A percentile compares a stretch with the other conserved stretches of the same genome.
phyloP scores from a whole-genome alignment of 1,284 basidiomycete species.

The Rhodotorula sp. region DNA sequence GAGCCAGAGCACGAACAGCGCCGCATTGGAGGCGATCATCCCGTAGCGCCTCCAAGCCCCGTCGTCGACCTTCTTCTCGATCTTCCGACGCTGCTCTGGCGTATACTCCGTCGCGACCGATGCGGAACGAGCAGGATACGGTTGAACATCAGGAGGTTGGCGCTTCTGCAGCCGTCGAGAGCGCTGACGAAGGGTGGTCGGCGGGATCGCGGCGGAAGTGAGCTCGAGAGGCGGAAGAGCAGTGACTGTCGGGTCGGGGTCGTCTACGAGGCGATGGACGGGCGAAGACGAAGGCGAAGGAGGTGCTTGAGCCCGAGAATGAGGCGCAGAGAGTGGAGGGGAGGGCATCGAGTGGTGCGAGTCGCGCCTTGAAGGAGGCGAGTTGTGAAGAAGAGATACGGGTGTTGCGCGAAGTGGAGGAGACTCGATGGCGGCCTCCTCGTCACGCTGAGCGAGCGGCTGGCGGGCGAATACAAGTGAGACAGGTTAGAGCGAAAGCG shows the following conservation, averaged over 20 bases:
- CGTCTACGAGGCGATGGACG: neutral
- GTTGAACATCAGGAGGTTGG: neutral
- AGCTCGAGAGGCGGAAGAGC: neutral
- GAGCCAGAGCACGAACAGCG: constrained; percentile 12
- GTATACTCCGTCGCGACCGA: neutral
- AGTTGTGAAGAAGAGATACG: no score
- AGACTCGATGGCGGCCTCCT: neutral
- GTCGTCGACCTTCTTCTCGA: neutral
- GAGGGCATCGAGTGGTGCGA: neutral
- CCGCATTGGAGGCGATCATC: neutral
- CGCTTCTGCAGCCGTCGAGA: neutral
- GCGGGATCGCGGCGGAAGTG: neutral
- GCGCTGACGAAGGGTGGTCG: neutral
- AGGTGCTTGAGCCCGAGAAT: no score
- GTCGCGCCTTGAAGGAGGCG: neutral
- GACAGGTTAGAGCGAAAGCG: neutral
- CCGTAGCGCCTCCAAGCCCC: constrained; percentile 8
- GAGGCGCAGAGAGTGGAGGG: no score
- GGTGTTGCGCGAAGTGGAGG: neutral
- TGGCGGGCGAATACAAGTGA: neutral
- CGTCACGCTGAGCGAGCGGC: neutral
- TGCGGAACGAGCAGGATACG: neutral
- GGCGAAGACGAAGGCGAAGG: no score
- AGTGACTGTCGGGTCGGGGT: neutral
- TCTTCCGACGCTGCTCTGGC: neutral